These are phyloP conservation scores for Phytophthora tubulina DNA, from an alignment of 352 stramenopile species.

Conservation along the genomic window DNA sequence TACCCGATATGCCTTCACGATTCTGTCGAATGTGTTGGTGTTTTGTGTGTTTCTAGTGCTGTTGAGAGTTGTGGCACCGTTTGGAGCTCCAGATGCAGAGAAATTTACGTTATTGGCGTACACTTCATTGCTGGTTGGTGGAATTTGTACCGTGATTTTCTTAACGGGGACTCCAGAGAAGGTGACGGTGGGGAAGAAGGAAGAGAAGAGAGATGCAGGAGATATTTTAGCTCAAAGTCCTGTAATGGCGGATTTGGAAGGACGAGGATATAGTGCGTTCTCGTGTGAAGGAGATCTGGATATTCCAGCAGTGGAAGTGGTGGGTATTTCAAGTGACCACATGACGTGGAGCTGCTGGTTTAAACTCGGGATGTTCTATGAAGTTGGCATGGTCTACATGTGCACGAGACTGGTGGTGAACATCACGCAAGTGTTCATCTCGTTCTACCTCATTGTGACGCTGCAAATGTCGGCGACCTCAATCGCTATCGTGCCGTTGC, in stretches of 20 bases:
- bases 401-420: constrained; percentile 89
- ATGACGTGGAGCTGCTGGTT: constrained; percentile 88
- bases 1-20: constrained; percentile 87
- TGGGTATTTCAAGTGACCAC: constrained; percentile 34
- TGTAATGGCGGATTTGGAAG: constrained; percentile 60
- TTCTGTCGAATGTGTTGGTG: constrained; percentile 89
- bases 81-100: constrained; percentile 67
- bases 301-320: constrained; percentile 39
- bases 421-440: constrained; percentile 89
- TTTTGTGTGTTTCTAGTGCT: constrained; percentile 85
- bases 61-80: constrained; percentile 62
- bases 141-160: constrained; percentile 71
- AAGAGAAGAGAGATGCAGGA: constrained; percentile 35
- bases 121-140: constrained; percentile 73
- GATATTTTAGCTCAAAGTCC: constrained; percentile 54
- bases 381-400: constrained; percentile 90
- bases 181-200: constrained; percentile 33
- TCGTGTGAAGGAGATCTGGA: constrained; percentile 67
- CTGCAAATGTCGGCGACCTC: constrained; percentile 86
- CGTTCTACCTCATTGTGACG: constrained; percentile 88
- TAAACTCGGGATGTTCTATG: constrained; percentile 84
- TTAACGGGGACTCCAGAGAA: constrained; percentile 76
- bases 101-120: constrained; percentile 87
- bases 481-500: constrained; percentile 85
- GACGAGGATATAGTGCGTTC: constrained; percentile 53